Conservation (phyloP, 2,329 filamentous ascomycete species). For the Dactylella cylindrospora region DNA sequence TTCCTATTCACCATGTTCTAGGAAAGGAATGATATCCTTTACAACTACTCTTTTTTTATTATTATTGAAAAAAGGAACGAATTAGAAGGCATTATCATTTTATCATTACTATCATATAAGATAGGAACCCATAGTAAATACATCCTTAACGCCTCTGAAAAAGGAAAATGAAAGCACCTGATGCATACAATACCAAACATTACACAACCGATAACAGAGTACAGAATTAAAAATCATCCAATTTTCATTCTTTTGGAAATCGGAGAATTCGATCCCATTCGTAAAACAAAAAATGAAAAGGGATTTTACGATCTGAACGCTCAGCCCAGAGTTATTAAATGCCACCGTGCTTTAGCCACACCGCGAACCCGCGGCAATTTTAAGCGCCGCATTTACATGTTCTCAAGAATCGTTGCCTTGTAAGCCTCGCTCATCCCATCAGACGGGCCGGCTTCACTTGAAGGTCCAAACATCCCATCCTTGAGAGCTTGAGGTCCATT, state of each 20-base stretch:
- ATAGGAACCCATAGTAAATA: neutral
- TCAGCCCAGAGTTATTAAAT: too few species aligned
- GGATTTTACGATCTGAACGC: too few species aligned
- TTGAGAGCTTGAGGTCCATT: constrained; percentile 48
- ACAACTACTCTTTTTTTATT: too few species aligned
- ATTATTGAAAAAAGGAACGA: too few species aligned
- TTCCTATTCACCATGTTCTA: too few species aligned
- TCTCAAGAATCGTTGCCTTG: constrained; percentile 27
- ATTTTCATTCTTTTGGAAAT: neutral
- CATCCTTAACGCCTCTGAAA: constrained; percentile 1
- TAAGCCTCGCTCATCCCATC: constrained; percentile 27
- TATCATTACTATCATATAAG: constrained; percentile 13
- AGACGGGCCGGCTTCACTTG: constrained; percentile 1
- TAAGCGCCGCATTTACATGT: constrained; percentile 26
- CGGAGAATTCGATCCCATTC: too few species aligned
- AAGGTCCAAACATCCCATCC: constrained; percentile 1
- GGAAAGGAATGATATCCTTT: too few species aligned
- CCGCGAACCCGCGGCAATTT: neutral
- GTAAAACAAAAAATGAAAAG: too few species aligned
- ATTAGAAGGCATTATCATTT: constrained; percentile 16
- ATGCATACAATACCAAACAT: neutral
- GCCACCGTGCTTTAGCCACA: too few species aligned
- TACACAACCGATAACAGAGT: neutral
- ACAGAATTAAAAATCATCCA: neutral
- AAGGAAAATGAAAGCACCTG: neutral